Base-by-base conservation (phyloP, 805 yeast species). In the Metschnikowia hibisci region DNA sequence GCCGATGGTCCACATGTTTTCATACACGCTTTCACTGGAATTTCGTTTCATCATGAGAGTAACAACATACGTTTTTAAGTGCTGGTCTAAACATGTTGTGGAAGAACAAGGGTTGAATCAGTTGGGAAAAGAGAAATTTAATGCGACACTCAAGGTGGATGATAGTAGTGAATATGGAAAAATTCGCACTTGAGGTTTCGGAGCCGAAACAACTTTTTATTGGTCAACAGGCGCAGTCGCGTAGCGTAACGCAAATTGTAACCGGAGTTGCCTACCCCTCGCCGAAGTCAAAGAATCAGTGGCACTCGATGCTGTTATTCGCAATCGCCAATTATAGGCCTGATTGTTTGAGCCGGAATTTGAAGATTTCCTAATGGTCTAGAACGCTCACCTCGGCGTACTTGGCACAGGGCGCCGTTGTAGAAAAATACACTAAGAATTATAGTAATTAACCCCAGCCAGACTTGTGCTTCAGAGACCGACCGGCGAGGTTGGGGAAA, bases 31-130 rank as follows among this genome's bases (percentile, higher is more conserved):
- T 20, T 20, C 23, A 20, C 2, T 6, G 23, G 4, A 20, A 20
- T 2, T 6, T 8, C 7, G 23, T 20, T 27, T 25, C 15, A 13
- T 27, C 4, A 35, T 18, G 2, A 9, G 13, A 14, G 6, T 16
- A 27, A 14, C 10, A 32, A 52, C 56, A 44, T 52, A 52, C 56
- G 48, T 48, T 52, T 45, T 45, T 52, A 46, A 43, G 41, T 32
- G 53, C 50, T 35, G 54, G 50, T 52, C 51, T 52, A 44, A 52
- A 45, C 56, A 52, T 52, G 31, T 25, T 50, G 28, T 38, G 34
- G 43, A 26, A 23, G 45, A 37, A 39, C 37, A 39, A 41, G 43
- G 39, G 41, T 35, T 36, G 44, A 34, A 43, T 31, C 47, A 36
- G 37, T 26, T 39, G 41, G 34, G 29, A 34, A 30, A 33, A 39